Evolutionary conservation across 371 early-diverging fungal species (phyloP).

Genomic region (Mortierella sp.): DNA sequence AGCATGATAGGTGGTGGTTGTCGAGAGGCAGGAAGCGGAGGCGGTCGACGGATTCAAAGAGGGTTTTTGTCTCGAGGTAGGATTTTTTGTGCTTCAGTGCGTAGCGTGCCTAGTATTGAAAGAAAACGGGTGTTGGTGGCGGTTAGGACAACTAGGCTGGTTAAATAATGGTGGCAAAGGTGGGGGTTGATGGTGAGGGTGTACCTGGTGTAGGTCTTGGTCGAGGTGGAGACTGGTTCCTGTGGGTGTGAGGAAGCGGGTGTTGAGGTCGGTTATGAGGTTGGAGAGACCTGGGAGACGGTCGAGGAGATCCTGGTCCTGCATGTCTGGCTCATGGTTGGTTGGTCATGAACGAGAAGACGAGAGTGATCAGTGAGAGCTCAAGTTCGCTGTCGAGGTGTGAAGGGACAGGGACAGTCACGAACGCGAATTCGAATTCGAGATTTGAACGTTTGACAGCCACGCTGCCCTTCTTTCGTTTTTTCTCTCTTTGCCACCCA

Average conservation of each 20-base stretch:
- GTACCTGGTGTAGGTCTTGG: constrained; percentile 33
- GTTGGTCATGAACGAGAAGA: neutral
- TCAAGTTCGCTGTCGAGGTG: too few species aligned
- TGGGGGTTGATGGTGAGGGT: too few species aligned
- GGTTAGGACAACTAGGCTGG: too few species aligned
- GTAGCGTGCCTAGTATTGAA: constrained; percentile 26
- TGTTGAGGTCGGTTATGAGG: constrained; percentile 29
- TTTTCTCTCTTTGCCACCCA: neutral
- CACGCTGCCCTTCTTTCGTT: neutral
- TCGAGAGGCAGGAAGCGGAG: constrained; percentile 44
- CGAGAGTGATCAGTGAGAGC: too few species aligned
- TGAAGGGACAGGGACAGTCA: too few species aligned
- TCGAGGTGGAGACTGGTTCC: constrained; percentile 34
- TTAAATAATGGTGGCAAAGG: neutral
- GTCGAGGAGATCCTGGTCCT: constrained; percentile 60
- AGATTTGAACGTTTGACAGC: neutral
- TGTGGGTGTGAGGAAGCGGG: constrained; percentile 32
- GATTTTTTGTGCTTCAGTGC: constrained; percentile 25
- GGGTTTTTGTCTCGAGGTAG: constrained; percentile 29
- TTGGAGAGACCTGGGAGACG: constrained; percentile 57
- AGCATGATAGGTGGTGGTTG: neutral
- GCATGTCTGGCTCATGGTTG: constrained; percentile 55
- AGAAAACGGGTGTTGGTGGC: neutral
- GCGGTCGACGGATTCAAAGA: constrained; percentile 40
- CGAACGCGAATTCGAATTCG: too few species aligned